Evolutionary conservation across 306 rosid species (phyloP), one percentile per base, ranked within the genome.

Genomic region (Carpinus viminea): DNA sequence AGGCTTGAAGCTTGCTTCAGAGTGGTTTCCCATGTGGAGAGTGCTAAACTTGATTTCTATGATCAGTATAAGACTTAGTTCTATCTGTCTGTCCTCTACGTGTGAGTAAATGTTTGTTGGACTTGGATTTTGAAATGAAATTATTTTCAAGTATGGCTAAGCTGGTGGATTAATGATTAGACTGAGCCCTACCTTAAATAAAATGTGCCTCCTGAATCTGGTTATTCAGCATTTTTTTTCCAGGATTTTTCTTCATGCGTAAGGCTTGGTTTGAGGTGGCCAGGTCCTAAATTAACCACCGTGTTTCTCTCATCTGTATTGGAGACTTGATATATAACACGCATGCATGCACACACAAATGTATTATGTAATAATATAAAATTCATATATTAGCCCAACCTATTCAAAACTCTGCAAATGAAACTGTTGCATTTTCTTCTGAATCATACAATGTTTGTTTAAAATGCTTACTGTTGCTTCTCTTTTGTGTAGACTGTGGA

Each of bases 401-500:
- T 7, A 2, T 0, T 16, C 20, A 17, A 64, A 64, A 16, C 10
- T 21, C 43, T 36, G 47, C 17, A 64, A 36, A 28, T 18, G 28
- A 16, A 57, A 51, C 55, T 38, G 60, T 48, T 64, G 55, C 62
- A 56, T n/a, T 12, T 17, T 53, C 64, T 52, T 84, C 24, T 77
- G 17, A 70, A 7, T 21, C 2, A 7, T 7, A 70, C 7, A 70
- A n/a, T 21, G 17, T 54, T 46, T 28, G 56, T 81, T 60, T 55
- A 16, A 75, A 62, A 12, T 79, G 34, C 80, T 79, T 62, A 68
- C 52, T 73, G 31, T 81, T 65, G 48, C 54, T 53, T 79, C 56
- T 79, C 73, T 60, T 87, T 50, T 85, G 20, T 88, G 89, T 90
- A 93, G 99, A 95, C 96, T 74, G 91, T 95, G 88, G 99, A 95